A percentile compares a stretch with the other conserved stretches of the same genome.
phyloP scores from a whole-genome alignment of 2,329 filamentous ascomycete species.

The Alternaria novae-zelandiae region DNA sequence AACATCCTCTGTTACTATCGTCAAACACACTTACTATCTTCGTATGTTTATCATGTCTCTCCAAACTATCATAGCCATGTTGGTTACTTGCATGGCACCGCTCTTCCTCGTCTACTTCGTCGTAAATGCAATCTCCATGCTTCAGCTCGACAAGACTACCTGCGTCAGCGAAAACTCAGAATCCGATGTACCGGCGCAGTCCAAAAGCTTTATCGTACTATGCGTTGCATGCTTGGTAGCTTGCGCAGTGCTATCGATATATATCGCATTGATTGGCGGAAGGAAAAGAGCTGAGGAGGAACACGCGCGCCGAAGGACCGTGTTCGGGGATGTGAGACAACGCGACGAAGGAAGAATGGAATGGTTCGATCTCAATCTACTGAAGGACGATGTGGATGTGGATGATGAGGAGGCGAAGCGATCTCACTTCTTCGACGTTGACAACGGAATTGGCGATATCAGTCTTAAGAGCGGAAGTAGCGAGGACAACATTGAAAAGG shows the following conservation, averaged over 20 bases:
- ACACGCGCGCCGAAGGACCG: background rate
- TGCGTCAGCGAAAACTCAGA: no score
- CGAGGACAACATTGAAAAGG: background rate
- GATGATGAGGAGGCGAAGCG: background rate
- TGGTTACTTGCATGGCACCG: background rate
- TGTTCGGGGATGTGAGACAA: fast-evolving
- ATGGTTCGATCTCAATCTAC: background rate
- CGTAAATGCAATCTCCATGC: background rate
- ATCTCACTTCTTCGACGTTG: background rate
- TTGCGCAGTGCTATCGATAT: no score
- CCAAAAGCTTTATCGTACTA: no score
- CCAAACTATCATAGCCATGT: background rate
- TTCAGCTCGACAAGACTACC: background rate
- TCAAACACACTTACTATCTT: no score
- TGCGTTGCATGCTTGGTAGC: no score
- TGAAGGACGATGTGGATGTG: background rate
- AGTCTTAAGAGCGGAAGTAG: background rate
- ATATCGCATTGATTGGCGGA: background rate
- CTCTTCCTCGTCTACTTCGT: background rate
- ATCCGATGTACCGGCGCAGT: no score
- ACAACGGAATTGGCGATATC: background rate
- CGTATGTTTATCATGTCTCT: no score
- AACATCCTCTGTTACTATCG: no score
- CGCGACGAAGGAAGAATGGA: fast-evolving
- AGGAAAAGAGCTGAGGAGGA: background rate